These are phyloP conservation scores for Arthrobotrys entomopaga DNA, from an alignment of 2,329 filamentous ascomycete species.

Conservation along the genomic window DNA sequence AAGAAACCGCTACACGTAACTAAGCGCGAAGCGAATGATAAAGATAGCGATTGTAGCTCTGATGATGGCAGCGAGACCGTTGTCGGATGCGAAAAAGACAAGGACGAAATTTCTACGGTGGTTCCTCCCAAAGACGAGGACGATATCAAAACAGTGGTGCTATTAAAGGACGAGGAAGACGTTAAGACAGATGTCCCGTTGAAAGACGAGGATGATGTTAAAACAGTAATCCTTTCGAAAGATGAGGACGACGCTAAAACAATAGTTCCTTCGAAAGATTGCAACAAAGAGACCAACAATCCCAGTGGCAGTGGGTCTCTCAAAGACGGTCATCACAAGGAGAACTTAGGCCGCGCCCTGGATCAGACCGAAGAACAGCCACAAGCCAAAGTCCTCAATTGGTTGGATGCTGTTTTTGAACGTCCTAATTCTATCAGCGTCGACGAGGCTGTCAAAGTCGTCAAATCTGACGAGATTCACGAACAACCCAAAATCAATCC, in stretches of 20 bases:
- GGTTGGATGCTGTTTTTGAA: constrained; percentile 27
- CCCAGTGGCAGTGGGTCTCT: neutral
- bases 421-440: constrained; percentile 20
- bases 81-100: neutral
- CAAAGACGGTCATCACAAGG: neutral
- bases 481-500: neutral
- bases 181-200: neutral
- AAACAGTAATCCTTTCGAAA: neutral
- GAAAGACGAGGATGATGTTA: neutral
- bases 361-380: neutral
- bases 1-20: constrained; percentile 2
- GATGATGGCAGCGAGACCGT: constrained; percentile 13
- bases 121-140: neutral
- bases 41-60: neutral
- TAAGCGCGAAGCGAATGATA: neutral
- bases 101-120: neutral
- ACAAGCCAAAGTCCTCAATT: neutral
- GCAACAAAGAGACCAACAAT: too few species aligned
- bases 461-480: neutral
- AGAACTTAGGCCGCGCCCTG: neutral
- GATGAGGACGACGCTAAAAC: neutral
- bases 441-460: constrained; percentile 10
- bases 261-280: too few species aligned
- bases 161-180: neutral
- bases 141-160: neutral